phyloP scores from a whole-genome alignment of 169 alveolate species.

The Cryptosporidium canis region DNA sequence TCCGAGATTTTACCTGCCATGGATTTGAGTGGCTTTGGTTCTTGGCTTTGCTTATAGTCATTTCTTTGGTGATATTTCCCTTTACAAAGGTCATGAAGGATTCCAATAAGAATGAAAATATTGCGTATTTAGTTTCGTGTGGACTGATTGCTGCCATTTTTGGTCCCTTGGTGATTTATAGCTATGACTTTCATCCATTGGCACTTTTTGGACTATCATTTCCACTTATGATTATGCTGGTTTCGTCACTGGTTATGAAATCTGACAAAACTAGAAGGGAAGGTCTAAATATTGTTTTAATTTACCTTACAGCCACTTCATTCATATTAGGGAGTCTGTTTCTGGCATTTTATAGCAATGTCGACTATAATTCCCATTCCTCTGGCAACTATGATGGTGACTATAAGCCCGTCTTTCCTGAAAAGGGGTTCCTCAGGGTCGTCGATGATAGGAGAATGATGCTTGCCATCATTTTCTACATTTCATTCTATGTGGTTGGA shows the following conservation, averaged over 20 bases:
- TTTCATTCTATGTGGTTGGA: conserved; percentile 56
- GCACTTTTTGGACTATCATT: conserved; percentile 57
- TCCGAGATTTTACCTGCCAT: conserved; percentile 53
- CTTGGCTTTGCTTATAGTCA: conserved; percentile 18
- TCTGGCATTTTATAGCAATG: conserved; percentile 56
- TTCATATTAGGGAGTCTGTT: conserved; percentile 30
- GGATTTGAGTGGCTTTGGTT: conserved; percentile 73
- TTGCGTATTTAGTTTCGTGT: neutral
- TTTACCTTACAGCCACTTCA: conserved; percentile 45
- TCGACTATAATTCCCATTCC: conserved; percentile 1
- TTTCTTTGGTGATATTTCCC: conserved; percentile 27
- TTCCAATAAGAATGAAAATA: conserved; percentile 2
- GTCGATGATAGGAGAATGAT: conserved; percentile 62
- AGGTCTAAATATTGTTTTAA: conserved; percentile 3
- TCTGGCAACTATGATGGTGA: neutral
- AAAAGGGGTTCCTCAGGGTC: conserved; percentile 18
- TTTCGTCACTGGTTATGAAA: conserved; percentile 18
- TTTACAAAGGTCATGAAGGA: conserved; percentile 11
- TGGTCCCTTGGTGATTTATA: conserved; percentile 52
- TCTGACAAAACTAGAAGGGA: neutral
- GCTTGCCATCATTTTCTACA: conserved; percentile 40
- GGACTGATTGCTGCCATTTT: neutral
- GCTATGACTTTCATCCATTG: conserved; percentile 66
- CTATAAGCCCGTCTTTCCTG: neutral
- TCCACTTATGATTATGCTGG: conserved; percentile 26